phyloP scores from a whole-genome alignment of 345 rosid species.

The Fremontodendron californicum region DNA sequence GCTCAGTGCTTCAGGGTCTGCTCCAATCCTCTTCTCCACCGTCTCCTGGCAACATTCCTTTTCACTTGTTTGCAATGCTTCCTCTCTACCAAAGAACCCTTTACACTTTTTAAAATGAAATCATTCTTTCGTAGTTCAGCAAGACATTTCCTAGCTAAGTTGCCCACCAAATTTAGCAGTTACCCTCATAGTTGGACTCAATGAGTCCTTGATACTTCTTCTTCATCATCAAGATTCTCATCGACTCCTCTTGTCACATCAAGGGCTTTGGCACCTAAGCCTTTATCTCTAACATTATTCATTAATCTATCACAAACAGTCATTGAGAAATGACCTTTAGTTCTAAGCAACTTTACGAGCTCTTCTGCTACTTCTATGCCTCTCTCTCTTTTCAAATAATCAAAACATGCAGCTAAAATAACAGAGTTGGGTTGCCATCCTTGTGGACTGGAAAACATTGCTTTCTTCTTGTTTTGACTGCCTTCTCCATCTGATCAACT shows the following conservation, averaged over 20 bases:
- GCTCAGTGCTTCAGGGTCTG: too few relatives aligned
- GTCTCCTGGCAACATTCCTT: too few relatives aligned
- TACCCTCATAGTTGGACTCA: too few relatives aligned
- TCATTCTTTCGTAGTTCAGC: not conserved
- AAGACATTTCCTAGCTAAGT: too few relatives aligned
- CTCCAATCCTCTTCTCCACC: too few relatives aligned
- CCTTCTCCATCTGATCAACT: slow-evolving; percentile 38
- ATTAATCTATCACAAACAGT: not conserved
- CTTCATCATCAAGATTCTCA: not conserved
- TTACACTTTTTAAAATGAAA: too few relatives aligned
- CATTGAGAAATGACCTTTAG: not conserved
- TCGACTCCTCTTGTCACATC: not conserved
- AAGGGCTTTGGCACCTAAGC: not conserved
- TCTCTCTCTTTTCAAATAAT: slow-evolving; percentile 29
- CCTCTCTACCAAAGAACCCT: too few relatives aligned
- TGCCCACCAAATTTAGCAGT: not conserved
- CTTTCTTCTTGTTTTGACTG: slow-evolving; percentile 42
- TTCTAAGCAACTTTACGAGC: slow-evolving; percentile 8
- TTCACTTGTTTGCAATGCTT: too few relatives aligned
- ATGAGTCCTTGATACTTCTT: not conserved
- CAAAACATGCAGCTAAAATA: slow-evolving; percentile 38
- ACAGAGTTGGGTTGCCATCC: slow-evolving; percentile 29
- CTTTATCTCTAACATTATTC: not conserved
- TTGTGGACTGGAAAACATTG: slow-evolving; percentile 24
- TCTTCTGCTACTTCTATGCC: slow-evolving; percentile 23